These are phyloP conservation scores for Vanderwaltozyma verrucispora DNA, from an alignment of 805 yeast genomes.

Conservation along the genomic window DNA sequence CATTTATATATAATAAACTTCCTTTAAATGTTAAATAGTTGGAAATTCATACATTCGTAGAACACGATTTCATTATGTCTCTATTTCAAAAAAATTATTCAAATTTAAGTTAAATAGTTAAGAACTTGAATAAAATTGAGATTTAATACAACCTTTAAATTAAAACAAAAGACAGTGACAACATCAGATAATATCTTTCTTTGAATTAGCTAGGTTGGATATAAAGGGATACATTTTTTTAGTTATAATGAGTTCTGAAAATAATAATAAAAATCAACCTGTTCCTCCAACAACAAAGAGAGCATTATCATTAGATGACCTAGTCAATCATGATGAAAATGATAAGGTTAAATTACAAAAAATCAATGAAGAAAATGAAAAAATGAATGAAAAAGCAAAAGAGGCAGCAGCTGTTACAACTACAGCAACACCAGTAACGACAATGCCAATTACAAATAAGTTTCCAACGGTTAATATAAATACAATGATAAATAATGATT, in stretches of 20 bases:
- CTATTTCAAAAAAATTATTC: too few relatives aligned
- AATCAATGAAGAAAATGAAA: constrained; percentile 3
- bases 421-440: not conserved
- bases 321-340: constrained; percentile 28
- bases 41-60: too few relatives aligned
- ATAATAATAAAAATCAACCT: not conserved
- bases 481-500: constrained; percentile 7
- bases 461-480: not conserved
- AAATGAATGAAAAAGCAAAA: not conserved
- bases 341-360: constrained; percentile 15
- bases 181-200: too few relatives aligned
- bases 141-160: too few relatives aligned
- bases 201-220: too few relatives aligned
- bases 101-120: too few relatives aligned
- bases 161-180: too few relatives aligned
- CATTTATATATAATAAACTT: too few relatives aligned
- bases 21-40: too few relatives aligned
- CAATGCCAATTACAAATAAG: not conserved
- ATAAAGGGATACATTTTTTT: too few relatives aligned
- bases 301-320: constrained; percentile 27
- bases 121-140: too few relatives aligned
- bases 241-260: not conserved
- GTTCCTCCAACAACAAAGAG: constrained; percentile 11
- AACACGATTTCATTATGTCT: too few relatives aligned
- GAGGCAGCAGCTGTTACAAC: not conserved